Base-by-base conservation (phyloP, 768 basidiomycete genomes). In the Lactarius trivialis region DNA sequence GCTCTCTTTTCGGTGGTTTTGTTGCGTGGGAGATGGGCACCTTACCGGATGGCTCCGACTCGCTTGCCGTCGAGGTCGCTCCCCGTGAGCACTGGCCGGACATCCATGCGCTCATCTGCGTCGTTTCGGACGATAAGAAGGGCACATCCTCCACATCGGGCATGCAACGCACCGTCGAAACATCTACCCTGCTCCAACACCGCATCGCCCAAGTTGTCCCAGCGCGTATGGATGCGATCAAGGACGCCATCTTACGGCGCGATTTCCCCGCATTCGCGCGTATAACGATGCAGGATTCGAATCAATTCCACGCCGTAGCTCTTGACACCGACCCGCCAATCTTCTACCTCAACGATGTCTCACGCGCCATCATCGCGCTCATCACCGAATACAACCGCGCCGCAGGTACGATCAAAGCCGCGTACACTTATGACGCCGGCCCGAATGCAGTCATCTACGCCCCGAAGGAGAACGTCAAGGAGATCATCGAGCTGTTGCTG, bases 311-410 rank as follows among this genome's bases (percentile, higher is more conserved):
- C 72, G 94, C 97, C 30, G 93, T 98, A 67, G 91, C 90, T 55
- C 86, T 98, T 66, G 97, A 99, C 76, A 98, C 97, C 0, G 85
- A 89, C 48, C 97, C 97, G 1, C 97, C 97, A 48, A 98, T 98
- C 75, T 98, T 99, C 75, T 99, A 99, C 80, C 87, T 99, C 85
- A 98, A 98, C 78, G 97, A 99, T 75, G 92, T 96, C 69, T 89
- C 86, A 60, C 82, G 90, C n/a, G 74, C 91, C n/a, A 92, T 99
- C 76, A 92, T 99, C 71, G 79, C 86, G 7, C 75, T 98, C 70
- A 81, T 99, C 67, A 88, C 89, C 45, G 97, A 98, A 76, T 86
- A 93, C 78, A 99, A 99, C 76, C 84, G 95, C 21, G 78, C 91
- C 24, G 78, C 84, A 1, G 74, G 88, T 37, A 85, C 77, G 60